Evolutionary conservation across 768 basidiomycete genomes (phyloP).

Genomic region (Cystobasidium ongulense): DNA sequence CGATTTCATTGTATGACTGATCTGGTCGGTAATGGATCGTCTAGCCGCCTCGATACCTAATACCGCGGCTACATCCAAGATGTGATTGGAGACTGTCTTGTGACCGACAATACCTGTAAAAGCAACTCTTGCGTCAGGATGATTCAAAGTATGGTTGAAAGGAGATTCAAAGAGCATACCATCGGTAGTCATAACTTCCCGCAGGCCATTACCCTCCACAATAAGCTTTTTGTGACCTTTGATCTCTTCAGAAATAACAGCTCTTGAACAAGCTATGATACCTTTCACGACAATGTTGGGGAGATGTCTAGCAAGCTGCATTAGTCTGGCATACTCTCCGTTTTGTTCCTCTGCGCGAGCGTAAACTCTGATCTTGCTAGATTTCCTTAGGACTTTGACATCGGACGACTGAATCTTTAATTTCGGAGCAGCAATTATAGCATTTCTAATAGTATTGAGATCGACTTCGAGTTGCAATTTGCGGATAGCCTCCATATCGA

Average conservation of each 20-base stretch:
- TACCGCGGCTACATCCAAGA: conserved; percentile 88
- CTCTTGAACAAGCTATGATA: conserved; percentile 74
- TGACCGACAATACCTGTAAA: conserved; percentile 76
- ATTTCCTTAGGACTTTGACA: conserved; percentile 44
- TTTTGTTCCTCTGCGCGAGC: conserved; percentile 44
- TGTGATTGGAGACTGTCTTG: conserved; percentile 88
- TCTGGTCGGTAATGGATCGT: conserved; percentile 87
- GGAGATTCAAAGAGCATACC: conserved; percentile 50
- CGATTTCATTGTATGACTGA: conserved; percentile 90
- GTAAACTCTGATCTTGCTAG: conserved; percentile 47
- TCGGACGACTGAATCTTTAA: conserved; percentile 79
- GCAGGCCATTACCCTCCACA: conserved; percentile 92
- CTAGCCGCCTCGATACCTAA: conserved; percentile 98
- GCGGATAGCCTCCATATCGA: conserved; percentile 77
- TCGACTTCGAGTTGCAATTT: conserved; percentile 82
- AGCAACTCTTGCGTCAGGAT: background rate
- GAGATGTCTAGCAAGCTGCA: conserved; percentile 74
- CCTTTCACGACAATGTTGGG: conserved; percentile 90
- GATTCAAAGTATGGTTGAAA: background rate
- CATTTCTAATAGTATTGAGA: conserved; percentile 85
- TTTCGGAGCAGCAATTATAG: conserved; percentile 74
- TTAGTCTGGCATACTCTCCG: conserved; percentile 51
- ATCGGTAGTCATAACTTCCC: conserved; percentile 94
- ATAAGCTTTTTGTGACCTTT: conserved; percentile 50
- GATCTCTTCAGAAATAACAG: conserved; percentile 82